phyloP scores from a whole-genome alignment of 345 rosid species.

The Bruguiera sexangula region DNA sequence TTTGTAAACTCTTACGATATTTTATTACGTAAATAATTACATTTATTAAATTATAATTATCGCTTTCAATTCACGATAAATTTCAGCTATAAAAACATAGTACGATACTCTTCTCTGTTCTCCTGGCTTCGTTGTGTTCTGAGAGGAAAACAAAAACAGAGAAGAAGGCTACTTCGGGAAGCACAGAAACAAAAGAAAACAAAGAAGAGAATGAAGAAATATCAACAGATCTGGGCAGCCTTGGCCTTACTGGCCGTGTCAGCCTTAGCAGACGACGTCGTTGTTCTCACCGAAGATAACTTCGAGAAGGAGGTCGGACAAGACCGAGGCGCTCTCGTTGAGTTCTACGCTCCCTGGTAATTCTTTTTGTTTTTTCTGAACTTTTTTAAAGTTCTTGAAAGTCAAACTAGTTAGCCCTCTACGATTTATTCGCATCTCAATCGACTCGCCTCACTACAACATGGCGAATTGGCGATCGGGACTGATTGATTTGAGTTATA shows the following conservation, averaged over 20 bases:
- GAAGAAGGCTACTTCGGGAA: not conserved
- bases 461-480: constrained; percentile 9
- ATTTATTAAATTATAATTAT: too few relatives aligned
- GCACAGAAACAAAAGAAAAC: not conserved
- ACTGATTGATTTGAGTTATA: constrained; percentile 5
- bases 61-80: too few relatives aligned
- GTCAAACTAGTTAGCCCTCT: too few relatives aligned
- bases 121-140: too few relatives aligned
- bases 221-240: constrained; percentile 64
- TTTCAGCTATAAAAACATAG: too few relatives aligned
- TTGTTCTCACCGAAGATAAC: constrained; percentile 79
- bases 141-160: not conserved
- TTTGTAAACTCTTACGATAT: too few relatives aligned
- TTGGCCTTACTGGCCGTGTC: constrained; percentile 49
- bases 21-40: too few relatives aligned
- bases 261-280: constrained; percentile 78
- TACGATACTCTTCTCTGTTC: too few relatives aligned
- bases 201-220: constrained; percentile 16
- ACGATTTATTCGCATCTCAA: too few relatives aligned
- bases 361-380: not conserved
- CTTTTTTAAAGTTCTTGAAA: not conserved
- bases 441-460: too few relatives aligned
- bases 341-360: constrained; percentile 99
- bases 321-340: constrained; percentile 88
- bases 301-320: constrained; percentile 94